Evolutionary conservation across 2,329 filamentous ascomycete genomes (phyloP), one percentile per base, ranked within the genome.

Genomic region (Penicillium hesseltinei): DNA sequence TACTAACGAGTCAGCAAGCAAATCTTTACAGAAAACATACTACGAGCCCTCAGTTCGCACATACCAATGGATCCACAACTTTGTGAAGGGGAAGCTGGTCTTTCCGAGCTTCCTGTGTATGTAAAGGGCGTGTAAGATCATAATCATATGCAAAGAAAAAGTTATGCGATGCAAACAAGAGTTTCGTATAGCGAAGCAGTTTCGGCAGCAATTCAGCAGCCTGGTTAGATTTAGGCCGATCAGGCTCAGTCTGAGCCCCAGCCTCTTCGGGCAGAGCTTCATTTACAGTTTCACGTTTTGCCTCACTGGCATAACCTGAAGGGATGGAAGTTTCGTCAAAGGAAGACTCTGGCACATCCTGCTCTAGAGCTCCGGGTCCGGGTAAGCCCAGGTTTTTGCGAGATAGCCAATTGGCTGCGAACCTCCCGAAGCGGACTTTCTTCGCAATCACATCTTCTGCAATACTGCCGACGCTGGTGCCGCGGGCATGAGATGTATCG

Each of bases 91-190:
- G 87, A 5, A 84, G 64, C 45, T 82, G 81, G 15, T 77, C 75
- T 25, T 68, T 74, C 33, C 70, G 66, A 8, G 72, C 54, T 44
- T 74, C 72, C 65, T 78, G 74, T 38, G 73, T 71, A 51, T 73
- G 72, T 59, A 83, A 72, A 54, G 83, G 86, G 55, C 88, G 84
- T 0, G 94, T 97, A 50, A 99, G 84, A 71, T 99, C 92, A 71
- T 93, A 84, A 63, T 99, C 94, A 72, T 99, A 97, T 0, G 92
- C 92, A 73, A 93, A 99, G 78, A 89, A 97, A 74, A 97, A 97
- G 72, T 91, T 97, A 61, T 84, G 83, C 0, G 89, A 92, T 1
- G 89, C 87, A 69, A 97, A 93, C 59, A 96, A 84, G 54, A 97
- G 84, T 69, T 90, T 90, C 2, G 91, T 88, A 33, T 90, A 95